Evolutionary conservation across 441 rosid species (phyloP), one percentile per base, ranked within the genome.

Genomic region (Adansonia madagascariensis): DNA sequence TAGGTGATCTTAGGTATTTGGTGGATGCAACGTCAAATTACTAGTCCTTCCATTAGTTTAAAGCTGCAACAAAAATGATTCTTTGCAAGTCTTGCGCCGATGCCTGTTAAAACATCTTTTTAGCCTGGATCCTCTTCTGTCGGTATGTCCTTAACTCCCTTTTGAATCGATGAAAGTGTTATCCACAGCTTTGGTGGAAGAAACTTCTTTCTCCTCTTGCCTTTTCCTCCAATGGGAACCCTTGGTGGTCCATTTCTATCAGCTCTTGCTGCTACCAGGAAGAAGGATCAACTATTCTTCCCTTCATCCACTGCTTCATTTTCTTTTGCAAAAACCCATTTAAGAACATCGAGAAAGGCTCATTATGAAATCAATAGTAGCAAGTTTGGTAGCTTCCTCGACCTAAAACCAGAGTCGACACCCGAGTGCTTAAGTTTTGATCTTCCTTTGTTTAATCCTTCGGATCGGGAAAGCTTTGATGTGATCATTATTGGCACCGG

Each of bases 401-500:
- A 87, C 70, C 67, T 91, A 72, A 64, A 79, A 62, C 85, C 93
- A 5, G 85, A 87, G 41, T 69, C 80, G 39, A 61, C 75, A 53
- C 84, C 83, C 0, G 87, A 84, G 69, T 77, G 61, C 43, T 72
- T 89, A 52, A 80, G 84, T 60, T 80, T 80, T 47, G 86, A 87
- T 75, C 87, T 91, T 31, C 49, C 85, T 31, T 83, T 79, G 89
- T 49, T 81, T 50, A 68, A 82, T 69, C 81, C 91, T 3, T 71
- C 80, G 22, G 84, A 76, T 59, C 83, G 85, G 15, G 55, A 73
- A 8, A 76, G 77, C 46, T 85, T 87, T 35, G 92, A 91, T 49
- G 90, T 89, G 59, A 77, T 89, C 81, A 65, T 91, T 47, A 82
- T 87, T 31, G 95, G 95, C 67, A 63, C 90, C 8, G 95, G 95